Evolutionary conservation across 495 filamentous ascomycete genomes (phyloP), one percentile per base, ranked within the genome.

Genomic region (Melanomma pulvis-pyrius): DNA sequence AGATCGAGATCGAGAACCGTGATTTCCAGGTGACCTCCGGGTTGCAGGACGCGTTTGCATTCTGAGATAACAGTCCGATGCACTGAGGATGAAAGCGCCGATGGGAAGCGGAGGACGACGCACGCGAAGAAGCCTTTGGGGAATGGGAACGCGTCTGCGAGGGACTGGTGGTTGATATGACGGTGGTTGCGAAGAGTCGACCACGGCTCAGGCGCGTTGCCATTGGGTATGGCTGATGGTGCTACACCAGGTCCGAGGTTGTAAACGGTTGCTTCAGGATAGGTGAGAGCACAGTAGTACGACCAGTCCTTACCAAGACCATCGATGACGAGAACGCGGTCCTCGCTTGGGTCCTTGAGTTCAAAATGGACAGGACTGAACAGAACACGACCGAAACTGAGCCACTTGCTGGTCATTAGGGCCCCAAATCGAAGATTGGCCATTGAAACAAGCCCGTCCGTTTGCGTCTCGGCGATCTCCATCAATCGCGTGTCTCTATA

Each of bases 301-400:
- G 93, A 97, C 96, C 96, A 99, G 75, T 99, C 96, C 68, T 82
- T 91, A 51, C 89, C 90, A 29, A 98, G 85, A 12, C 96, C 96
- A 75, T 99, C 94, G 44, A 99, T 83, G 22, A 99, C 89, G 17
- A 99, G 83, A 32, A 99, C 83, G 22, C 84, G 77, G 30, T 86
- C 83, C 29, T 86, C 77, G 15, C 74, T 74, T 17, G 75, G 79
- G 19, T 82, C 73, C 32, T 83, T 76, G 36, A 97, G 83, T 57
- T 91, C 89, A 25, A 90, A 88, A 61, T 96, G 89, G 19, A 92
- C 91, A 4, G 96, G 94, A 70, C 91, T 96, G 78, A 99, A 96
- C 9, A 99, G 84, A 0, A 98, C 92, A 57, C 93, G 87, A 15
- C 94, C 94, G 76, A 97, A 98, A 8, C 92, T 93, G 24, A 99